Evolutionary conservation across 345 rosid genomes (phyloP).

Genomic region (Salix brachista): DNA sequence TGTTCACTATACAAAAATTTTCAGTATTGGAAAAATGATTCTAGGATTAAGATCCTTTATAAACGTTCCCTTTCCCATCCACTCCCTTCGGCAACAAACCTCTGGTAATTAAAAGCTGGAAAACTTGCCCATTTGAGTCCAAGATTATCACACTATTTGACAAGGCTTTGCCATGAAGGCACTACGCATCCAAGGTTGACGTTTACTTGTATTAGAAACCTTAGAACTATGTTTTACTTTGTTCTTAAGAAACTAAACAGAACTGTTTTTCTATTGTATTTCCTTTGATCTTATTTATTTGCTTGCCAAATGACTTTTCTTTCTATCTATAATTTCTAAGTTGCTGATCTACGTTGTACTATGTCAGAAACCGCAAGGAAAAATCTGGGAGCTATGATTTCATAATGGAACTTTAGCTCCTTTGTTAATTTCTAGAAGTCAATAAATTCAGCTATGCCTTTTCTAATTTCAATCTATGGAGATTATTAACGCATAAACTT

Average conservation of each 20-base stretch:
- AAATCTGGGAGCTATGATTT: background rate
- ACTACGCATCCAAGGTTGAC: background rate
- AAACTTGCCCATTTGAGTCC: background rate
- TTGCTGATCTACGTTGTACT: background rate
- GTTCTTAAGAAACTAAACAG: background rate
- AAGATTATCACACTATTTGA: background rate
- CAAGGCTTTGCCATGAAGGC: background rate
- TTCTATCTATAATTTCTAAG: background rate
- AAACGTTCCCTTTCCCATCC: background rate
- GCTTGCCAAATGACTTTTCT: background rate
- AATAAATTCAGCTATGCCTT: background rate
- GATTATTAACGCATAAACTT: constrained; percentile 4
- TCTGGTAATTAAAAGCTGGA: background rate
- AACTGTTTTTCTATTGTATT: background rate
- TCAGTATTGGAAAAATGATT: background rate
- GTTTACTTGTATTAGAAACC: background rate
- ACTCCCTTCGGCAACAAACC: background rate
- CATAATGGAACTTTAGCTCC: background rate
- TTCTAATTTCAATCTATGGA: background rate
- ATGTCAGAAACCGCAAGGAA: background rate
- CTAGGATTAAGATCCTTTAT: background rate
- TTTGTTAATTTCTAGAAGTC: background rate
- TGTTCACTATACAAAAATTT: background rate
- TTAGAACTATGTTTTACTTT: background rate
- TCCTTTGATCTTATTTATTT: background rate